Base-by-base conservation (phyloP, 805 yeast genomes). In the Lipomyces orientalis region DNA sequence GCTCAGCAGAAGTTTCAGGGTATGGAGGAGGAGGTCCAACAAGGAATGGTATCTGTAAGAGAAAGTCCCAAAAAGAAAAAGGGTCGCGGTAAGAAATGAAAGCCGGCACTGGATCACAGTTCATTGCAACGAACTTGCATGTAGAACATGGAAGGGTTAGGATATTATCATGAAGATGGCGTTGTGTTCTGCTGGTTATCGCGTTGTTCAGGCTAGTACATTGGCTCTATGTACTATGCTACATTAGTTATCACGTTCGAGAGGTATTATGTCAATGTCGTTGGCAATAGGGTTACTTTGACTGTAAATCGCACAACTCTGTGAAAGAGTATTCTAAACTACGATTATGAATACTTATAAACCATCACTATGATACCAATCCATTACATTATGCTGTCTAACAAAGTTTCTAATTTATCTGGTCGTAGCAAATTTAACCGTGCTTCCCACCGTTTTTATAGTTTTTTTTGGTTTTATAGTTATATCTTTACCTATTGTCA, bases 1-100 rank as follows among this genome's bases (percentile, higher is more conserved):
- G 83, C 90, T 0, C 90, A 86, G 75, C 89, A 87, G 64, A 90
- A 89, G 78, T 85, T 91, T 73, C 86, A 87, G 73, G 85, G 87
- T 74, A 90, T 91, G 29, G 84, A 87, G 2, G 89, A 89, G 12
- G 94, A 89, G 46, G 88, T 89, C 16, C 86, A 81, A 71, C 88
- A 91, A 69, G 97, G 97, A 0, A 85, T 87, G 2, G 78, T 90
- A 0, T 79, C 89, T 0, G 80, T 89, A 4, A 73, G 72, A 4
- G 54, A 49, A 25, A 49, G 52, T 14, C n/a, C 51, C 4, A 72
- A 72, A 61, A 70, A 66, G 62, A 65, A 66, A 39, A 55, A 43
- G 49, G 49, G 49, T n/a, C 49, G 49, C 8, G 4, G 16, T 19
- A 43, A 43, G 49, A 43, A 43, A 43, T 43, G 49, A 43, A 14